Base-by-base conservation (phyloP, 371 early-diverging fungal species). In the Polyrhizophydium stewartii region DNA sequence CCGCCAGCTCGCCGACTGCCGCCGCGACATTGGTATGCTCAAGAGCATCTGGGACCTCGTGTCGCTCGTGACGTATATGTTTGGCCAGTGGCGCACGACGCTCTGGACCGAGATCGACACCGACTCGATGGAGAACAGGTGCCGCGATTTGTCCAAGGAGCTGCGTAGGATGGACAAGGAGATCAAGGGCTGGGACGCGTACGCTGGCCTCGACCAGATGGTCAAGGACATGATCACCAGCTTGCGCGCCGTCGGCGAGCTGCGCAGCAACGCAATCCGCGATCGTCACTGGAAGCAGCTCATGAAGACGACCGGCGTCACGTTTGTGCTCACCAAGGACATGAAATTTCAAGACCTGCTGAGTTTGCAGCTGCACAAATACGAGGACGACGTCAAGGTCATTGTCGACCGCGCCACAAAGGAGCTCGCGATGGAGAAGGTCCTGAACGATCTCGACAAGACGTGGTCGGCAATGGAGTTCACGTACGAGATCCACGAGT, bases 231-330 rank as follows among this genome's bases (percentile, higher is more conserved):
- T 85, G 84, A 78, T 84, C 47, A 85, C 83, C 25, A 71, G 72
- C 53, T 71, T 85, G 57, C 62, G 83, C 2, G 84, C 83, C 9
- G 84, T 84, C 28, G 85, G 84, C n/a, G 85, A 85, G 63, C 71
- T 85, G 5, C 60, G 84, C 19, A 83, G 81, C 68, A 75, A 61
- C 55, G 83, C 84, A 21, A 84, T 85, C 49, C 73, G 84, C 32
- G 84, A 85, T 33, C 75, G 85, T 16, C 85, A 85, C 65, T 85
- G 85, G 85, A 82, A 83, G 64, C 85, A 85, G 69, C 65, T 85
- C 55, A 84, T 85, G 85, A 83, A 84, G 65, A 82, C 82, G 12
- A 83, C 84, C 5, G 84, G 84, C 19, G 84, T 84, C 6, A 82
- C 81, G 1, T 84, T 85, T 64, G 82, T 83, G 2, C 59, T 84